Evolutionary conservation across 495 filamentous ascomycete genomes (phyloP).

Genomic region (Rostrohypoxylon terebratum): DNA sequence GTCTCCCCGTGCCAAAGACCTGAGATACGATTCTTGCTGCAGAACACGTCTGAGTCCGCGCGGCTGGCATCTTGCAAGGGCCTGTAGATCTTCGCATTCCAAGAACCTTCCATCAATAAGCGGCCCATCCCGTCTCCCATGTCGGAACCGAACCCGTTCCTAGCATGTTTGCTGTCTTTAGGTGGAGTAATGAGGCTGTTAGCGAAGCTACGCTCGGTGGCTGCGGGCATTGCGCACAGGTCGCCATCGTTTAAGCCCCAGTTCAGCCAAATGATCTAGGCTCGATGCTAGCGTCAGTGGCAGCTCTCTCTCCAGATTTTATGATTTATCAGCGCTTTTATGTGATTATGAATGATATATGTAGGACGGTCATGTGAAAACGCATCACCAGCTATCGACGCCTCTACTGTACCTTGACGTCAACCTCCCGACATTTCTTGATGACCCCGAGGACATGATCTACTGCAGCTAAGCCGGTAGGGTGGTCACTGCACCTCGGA

Average conservation of each 20-base stretch:
- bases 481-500: constrained; percentile 50
- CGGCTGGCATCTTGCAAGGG: constrained; percentile 54
- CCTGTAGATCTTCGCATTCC: constrained; percentile 65
- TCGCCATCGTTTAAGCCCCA: constrained; percentile 69
- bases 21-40: constrained; percentile 69
- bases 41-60: constrained; percentile 58
- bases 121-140: constrained; percentile 59
- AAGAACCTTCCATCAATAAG: constrained; percentile 63
- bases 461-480: constrained; percentile 51
- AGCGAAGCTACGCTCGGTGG: constrained; percentile 60
- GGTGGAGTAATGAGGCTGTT: constrained; percentile 47
- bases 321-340: constrained; percentile 9
- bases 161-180: constrained; percentile 28
- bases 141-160: constrained; percentile 60
- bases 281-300: constrained; percentile 7
- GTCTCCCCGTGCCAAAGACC: constrained; percentile 62
- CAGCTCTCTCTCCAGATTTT: background rate
- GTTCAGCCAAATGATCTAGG: constrained; percentile 67
- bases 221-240: constrained; percentile 62
- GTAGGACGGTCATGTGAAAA: background rate
- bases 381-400: constrained; percentile 8
- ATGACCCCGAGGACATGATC: constrained; percentile 51
- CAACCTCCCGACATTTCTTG: constrained; percentile 54
- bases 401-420: constrained; percentile 54
- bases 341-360: constrained; percentile 15